Conservation (phyloP, 768 basidiomycete genomes). For the Lentinus brumalis region DNA sequence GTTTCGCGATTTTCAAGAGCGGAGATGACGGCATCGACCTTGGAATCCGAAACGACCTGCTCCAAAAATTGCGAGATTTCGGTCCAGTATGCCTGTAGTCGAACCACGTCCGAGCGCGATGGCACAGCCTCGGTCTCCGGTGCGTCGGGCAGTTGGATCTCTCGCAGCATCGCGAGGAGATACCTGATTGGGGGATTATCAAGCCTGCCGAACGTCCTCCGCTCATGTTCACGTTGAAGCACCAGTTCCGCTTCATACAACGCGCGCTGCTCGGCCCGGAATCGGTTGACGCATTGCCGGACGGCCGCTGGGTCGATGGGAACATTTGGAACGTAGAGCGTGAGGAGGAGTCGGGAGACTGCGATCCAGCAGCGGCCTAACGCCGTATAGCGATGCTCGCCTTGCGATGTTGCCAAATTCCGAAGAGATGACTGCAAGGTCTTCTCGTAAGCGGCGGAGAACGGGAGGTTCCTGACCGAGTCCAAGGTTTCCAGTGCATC, state of each 20-base stretch:
- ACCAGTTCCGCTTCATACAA: conserved; percentile 49
- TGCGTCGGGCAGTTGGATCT: conserved; percentile 29
- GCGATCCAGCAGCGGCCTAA: conserved; percentile 61
- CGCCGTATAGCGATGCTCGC: not conserved
- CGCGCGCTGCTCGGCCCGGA: conserved; percentile 44
- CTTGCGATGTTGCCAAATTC: not conserved
- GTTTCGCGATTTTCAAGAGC: conserved; percentile 39
- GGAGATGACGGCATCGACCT: conserved; percentile 50
- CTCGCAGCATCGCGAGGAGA: conserved; percentile 41
- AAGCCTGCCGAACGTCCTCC: conserved; percentile 54
- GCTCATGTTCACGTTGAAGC: conserved; percentile 59
- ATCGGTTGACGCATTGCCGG: conserved; percentile 46
- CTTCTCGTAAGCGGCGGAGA: conserved; percentile 3
- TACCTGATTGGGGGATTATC: conserved; percentile 50
- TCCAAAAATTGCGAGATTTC: conserved; percentile 76
- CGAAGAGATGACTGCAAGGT: conserved; percentile 11
- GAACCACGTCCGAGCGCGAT: conserved; percentile 38
- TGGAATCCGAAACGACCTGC: conserved; percentile 52
- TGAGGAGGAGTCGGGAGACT: conserved; percentile 58
- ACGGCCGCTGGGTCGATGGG: conserved; percentile 87
- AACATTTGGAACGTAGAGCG: conserved; percentile 77
- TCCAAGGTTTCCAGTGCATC: no score
- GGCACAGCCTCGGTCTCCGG: conserved; percentile 32
- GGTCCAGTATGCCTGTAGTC: conserved; percentile 67
- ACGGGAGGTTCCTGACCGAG: not conserved